phyloP scores from a whole-genome alignment of 331 rosid genomes.

The Cydonia oblonga region DNA sequence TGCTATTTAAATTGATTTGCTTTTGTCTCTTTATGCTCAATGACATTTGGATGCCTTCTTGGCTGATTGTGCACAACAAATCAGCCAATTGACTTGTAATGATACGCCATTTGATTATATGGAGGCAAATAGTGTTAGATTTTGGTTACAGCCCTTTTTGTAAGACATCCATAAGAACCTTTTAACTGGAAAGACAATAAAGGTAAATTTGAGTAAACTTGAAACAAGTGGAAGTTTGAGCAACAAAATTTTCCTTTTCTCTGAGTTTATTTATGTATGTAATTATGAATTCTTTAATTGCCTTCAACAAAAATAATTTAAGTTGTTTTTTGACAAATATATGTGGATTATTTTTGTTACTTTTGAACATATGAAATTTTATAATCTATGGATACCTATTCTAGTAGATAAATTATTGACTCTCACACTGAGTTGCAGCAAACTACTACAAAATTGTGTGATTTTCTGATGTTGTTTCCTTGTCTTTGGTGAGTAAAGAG shows the following conservation, averaged over 20 bases:
- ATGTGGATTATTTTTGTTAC: neutral
- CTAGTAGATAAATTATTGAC: neutral
- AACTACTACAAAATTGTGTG: neutral
- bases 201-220: neutral
- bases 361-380: neutral
- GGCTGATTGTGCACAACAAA: neutral
- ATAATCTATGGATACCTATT: too few species aligned
- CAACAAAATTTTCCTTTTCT: neutral
- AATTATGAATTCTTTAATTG: neutral
- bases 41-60: neutral
- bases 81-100: neutral
- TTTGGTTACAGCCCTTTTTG: neutral
- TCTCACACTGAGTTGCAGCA: neutral
- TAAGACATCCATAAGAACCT: neutral
- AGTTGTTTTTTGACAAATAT: neutral
- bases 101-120: neutral
- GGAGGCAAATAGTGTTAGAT: neutral
- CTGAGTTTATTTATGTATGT: neutral
- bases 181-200: neutral
- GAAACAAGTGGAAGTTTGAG: neutral
- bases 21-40: neutral
- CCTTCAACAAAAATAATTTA: too few species aligned
- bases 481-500: constrained; percentile 31
- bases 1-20: neutral
- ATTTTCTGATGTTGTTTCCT: neutral